These are phyloP conservation scores for Nakaseomyces kungkrabaensis DNA, from an alignment of 1,139 yeast genomes.

Conservation along the genomic window DNA sequence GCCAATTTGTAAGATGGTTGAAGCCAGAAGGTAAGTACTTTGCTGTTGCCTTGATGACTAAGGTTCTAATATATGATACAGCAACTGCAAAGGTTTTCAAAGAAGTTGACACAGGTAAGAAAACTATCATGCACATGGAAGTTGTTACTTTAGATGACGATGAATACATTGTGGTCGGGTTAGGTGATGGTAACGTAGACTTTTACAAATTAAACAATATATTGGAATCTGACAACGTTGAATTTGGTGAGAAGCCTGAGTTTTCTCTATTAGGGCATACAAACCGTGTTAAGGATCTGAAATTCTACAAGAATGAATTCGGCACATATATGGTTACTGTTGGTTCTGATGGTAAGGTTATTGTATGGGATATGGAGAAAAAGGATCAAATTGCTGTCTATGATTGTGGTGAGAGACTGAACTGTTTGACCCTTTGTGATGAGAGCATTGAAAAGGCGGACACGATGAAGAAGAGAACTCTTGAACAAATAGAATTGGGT, in stretches of 20 bases:
- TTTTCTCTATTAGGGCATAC: conserved; percentile 71
- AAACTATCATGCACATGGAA: conserved; percentile 64
- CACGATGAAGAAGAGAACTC: conserved; percentile 57
- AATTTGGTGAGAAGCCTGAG: conserved; percentile 36
- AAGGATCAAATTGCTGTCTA: conserved; percentile 83
- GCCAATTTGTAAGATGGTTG: conserved; percentile 58
- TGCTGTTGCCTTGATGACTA: conserved; percentile 62
- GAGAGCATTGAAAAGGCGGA: conserved; percentile 68
- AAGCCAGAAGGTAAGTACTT: conserved; percentile 50
- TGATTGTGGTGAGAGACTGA: conserved; percentile 85
- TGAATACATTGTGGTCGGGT: conserved; percentile 59
- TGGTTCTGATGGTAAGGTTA: conserved; percentile 87
- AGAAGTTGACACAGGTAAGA: conserved; percentile 36
- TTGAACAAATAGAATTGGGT: conserved; percentile 51
- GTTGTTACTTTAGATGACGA: conserved; percentile 33
- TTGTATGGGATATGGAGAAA: conserved; percentile 68
- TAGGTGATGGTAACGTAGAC: conserved; percentile 61
- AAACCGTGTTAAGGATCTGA: conserved; percentile 71
- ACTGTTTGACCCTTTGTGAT: conserved; percentile 70
- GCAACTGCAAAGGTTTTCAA: conserved; percentile 49
- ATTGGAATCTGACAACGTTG: conserved; percentile 17
- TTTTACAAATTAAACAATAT: conserved; percentile 41
- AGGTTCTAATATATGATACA: conserved; percentile 57
- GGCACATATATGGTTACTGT: conserved; percentile 59
- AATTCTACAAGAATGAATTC: conserved; percentile 40